Conservation (phyloP, 1,284 basidiomycete species). For the Moesziomyces antarcticus region DNA sequence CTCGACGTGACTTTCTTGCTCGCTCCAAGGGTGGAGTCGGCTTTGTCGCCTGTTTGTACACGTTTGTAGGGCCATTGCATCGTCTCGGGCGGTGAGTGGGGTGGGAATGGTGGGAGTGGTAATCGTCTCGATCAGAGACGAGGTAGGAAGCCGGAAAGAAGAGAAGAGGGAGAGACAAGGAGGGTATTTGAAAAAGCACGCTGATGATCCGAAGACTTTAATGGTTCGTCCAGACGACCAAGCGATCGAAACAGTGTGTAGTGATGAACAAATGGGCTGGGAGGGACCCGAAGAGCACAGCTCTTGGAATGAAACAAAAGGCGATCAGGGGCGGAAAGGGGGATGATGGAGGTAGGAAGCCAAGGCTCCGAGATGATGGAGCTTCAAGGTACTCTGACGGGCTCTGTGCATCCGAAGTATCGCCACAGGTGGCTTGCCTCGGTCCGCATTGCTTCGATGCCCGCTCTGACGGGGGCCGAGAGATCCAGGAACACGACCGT, state of each 20-base stretch:
- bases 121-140: constrained; percentile 27
- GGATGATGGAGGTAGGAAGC: constrained; percentile 27
- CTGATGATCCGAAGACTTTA: constrained; percentile 10
- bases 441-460: background rate
- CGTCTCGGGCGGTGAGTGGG: constrained; percentile 10
- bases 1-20: constrained; percentile 14
- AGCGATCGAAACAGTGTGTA: constrained; percentile 20
- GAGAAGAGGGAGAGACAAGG: background rate
- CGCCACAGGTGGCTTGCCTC: constrained; percentile 1
- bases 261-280: constrained; percentile 1
- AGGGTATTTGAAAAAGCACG: constrained; percentile 1
- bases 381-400: background rate
- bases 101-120: constrained; percentile 16
- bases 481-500: constrained; percentile 13
- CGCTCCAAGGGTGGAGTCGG: background rate
- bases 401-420: constrained; percentile 4
- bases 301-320: constrained; percentile 36
- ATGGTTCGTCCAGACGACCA: constrained; percentile 32
- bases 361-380: constrained; percentile 3
- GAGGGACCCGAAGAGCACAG: constrained; percentile 35
- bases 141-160: background rate
- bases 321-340: constrained; percentile 3
- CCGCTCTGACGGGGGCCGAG: background rate
- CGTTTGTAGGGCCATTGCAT: constrained; percentile 36
- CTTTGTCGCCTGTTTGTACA: constrained; percentile 9